These are phyloP conservation scores for Trichoderma oligosporum DNA, from an alignment of 2,329 filamentous ascomycete genomes.

Conservation along the genomic window DNA sequence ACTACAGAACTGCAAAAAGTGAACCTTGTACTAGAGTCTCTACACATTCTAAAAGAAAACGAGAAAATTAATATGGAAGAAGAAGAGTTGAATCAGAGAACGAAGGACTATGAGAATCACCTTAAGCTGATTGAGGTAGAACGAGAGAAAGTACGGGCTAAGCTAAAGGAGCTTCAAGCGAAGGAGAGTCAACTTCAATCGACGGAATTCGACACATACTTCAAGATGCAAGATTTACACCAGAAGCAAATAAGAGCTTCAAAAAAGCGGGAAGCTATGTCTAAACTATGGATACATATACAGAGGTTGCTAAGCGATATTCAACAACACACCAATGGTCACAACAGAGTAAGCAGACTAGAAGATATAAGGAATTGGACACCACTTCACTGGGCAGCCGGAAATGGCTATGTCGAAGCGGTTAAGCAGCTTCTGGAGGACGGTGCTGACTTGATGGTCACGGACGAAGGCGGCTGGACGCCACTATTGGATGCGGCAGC, in stretches of 20 bases:
- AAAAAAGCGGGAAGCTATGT: not conserved
- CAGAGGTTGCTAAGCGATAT: too few species aligned
- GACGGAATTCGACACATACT: not conserved
- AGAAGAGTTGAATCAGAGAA: not conserved
- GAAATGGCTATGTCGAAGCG: conserved; percentile 4
- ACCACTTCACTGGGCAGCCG: conserved; percentile 8
- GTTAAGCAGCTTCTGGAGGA: conserved; percentile 12
- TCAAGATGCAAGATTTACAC: not conserved
- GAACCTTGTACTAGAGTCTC: not conserved
- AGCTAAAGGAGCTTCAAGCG: not conserved
- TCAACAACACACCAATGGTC: too few species aligned
- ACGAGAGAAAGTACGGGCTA: not conserved
- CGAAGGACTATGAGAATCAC: not conserved
- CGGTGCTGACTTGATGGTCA: not conserved
- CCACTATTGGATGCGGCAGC: not conserved
- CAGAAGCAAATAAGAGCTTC: not conserved
- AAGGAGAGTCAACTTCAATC: not conserved
- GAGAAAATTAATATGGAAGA: not conserved
- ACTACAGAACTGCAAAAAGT: not conserved
- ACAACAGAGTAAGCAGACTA: too few species aligned
- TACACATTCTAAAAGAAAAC: not conserved
- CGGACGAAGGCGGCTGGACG: not conserved
- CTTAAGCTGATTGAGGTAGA: not conserved
- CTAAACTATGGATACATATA: not conserved
- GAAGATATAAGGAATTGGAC: not conserved